phyloP scores from a whole-genome alignment of 306 rosid species.

The Betula pendula region DNA sequence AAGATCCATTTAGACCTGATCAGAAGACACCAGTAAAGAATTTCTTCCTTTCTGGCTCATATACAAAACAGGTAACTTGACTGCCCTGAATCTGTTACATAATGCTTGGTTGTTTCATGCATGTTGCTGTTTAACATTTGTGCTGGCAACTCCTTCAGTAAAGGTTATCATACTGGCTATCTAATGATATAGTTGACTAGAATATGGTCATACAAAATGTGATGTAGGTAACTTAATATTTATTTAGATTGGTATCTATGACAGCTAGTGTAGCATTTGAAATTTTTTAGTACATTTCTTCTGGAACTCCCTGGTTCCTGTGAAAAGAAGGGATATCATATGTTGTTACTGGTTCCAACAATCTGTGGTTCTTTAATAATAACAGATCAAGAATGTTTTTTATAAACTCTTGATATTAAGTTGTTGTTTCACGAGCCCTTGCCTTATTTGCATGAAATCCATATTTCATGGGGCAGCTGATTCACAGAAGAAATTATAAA shows the following conservation, averaged over 20 bases:
- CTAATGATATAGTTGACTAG: neutral
- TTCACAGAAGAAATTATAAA: neutral
- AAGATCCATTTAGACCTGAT: slow-evolving; percentile 95
- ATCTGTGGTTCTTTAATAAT: neutral
- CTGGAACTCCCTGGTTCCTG: neutral
- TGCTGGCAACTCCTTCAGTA: neutral
- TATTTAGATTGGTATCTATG: too few relatives aligned
- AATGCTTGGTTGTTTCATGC: slow-evolving; percentile 19
- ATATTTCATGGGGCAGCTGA: neutral
- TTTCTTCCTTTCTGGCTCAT: slow-evolving; percentile 95
- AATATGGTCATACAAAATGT: neutral
- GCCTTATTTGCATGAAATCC: neutral
- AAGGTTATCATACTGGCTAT: neutral
- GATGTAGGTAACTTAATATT: too few relatives aligned
- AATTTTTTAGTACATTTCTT: too few relatives aligned
- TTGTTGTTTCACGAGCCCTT: neutral
- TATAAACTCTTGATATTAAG: neutral
- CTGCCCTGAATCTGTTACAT: slow-evolving; percentile 8
- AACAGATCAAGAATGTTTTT: neutral
- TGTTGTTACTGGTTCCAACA: neutral
- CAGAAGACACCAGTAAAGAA: slow-evolving; percentile 91
- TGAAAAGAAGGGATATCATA: neutral
- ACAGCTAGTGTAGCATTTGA: too few relatives aligned
- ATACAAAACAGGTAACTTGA: slow-evolving; percentile 75
- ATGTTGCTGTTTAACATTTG: neutral